Evolutionary conservation across 495 filamentous ascomycete genomes (phyloP), one percentile per base, ranked within the genome.

Genomic region (Penicillium alfredii): DNA sequence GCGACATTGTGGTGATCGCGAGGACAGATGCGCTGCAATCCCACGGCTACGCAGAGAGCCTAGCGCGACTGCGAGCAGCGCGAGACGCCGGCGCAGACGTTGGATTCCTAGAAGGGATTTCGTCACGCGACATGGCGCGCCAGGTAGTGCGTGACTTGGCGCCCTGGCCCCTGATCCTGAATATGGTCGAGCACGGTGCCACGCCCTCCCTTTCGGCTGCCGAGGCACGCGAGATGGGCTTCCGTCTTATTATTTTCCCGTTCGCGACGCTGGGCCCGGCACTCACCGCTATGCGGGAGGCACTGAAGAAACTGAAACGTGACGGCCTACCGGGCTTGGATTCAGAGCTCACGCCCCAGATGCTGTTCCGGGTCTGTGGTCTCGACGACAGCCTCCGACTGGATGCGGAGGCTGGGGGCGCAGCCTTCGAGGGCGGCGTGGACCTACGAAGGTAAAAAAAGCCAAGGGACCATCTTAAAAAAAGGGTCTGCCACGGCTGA

Each of bases 1-100:
- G 66, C 6, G 78, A 82, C 28, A 79, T 85, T 37, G 75, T 84
- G 6, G 57, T 87, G 30, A 84, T 86, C 40, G 82, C 81, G 14
- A 73, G 81, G 12, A 85, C 80, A 0, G 81, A 85, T 42, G 72
- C 80, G 1, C 59, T 80, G 23, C 79, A 81, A 53, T 53, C 54
- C 9, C 60, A 61, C 19, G 81, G 81, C 4, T 85, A 78, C 37
- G 78, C 81, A 0, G 80, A 76, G 42, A 76, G 73, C 9, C 35
- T 84, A 6, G 36, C 44, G 0, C 60, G 81, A 12, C 54, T 85
- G 20, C 61, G 65, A 34, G 73, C 69, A 0, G 80, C 79, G 10
- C 61, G 71, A 7, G 65, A 71, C 3, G 63, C 64, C 12, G 77
- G 81, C 18, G 79, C 80, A 3, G 82, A 86, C 42, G 74, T 78